phyloP scores from a whole-genome alignment of 345 rosid genomes.

The Isatis tinctoria region DNA sequence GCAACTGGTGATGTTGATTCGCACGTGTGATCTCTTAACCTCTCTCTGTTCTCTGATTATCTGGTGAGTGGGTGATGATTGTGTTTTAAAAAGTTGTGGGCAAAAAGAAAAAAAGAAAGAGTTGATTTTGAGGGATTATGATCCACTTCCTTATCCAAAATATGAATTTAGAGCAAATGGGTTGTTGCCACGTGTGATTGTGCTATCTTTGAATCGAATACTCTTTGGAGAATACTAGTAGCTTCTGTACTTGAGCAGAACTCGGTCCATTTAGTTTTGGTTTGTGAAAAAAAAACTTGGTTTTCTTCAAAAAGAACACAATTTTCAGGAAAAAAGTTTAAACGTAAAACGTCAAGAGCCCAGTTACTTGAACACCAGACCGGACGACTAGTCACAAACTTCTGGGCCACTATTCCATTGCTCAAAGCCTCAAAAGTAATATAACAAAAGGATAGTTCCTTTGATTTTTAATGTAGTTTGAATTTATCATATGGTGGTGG shows the following conservation, averaged over 20 bases:
- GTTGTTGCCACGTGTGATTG: slow-evolving; percentile 26
- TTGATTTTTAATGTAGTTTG: neutral
- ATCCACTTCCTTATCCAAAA: slow-evolving; percentile 42
- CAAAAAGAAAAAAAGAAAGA: neutral
- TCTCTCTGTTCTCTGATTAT: neutral
- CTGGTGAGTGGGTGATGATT: slow-evolving; percentile 12
- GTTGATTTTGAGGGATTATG: neutral
- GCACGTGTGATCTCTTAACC: slow-evolving; percentile 10
- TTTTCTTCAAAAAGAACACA: neutral
- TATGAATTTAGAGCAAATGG: slow-evolving; percentile 29
- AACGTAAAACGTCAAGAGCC: neutral
- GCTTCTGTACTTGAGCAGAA: neutral
- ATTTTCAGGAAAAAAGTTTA: neutral
- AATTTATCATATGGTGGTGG: neutral
- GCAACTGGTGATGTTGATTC: neutral
- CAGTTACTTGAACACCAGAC: neutral
- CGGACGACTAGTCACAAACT: neutral
- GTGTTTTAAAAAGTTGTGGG: slow-evolving; percentile 6
- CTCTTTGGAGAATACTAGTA: neutral
- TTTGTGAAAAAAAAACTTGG: neutral
- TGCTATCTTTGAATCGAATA: slow-evolving; percentile 18
- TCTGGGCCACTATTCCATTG: neutral
- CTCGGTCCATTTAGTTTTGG: neutral
- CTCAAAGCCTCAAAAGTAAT: neutral
- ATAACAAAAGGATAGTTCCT: neutral